A percentile compares a stretch with the other conserved stretches of the same genome.
phyloP scores from a whole-genome alignment of 768 basidiomycete genomes.

The Suillus clintonianus region DNA sequence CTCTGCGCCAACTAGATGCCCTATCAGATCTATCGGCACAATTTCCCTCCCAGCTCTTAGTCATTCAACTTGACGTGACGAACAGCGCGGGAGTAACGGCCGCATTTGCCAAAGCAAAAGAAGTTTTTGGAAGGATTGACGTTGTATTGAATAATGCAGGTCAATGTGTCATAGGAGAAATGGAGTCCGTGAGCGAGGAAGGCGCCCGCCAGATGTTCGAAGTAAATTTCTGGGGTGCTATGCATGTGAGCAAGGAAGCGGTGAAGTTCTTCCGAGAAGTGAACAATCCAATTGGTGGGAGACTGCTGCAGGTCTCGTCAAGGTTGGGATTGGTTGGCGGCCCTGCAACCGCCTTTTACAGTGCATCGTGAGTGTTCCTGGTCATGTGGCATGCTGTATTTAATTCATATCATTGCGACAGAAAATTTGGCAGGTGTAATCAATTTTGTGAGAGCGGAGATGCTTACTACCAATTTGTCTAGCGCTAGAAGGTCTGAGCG shows the following conservation, averaged over 20 bases:
- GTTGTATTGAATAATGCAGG: conserved; percentile 42
- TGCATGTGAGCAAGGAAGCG: conserved; percentile 30
- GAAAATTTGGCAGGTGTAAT: conserved; percentile 5
- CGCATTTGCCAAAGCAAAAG: conserved; percentile 29
- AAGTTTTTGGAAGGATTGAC: conserved; percentile 35
- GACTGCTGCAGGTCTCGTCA: conserved; percentile 41
- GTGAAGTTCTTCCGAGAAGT: conserved; percentile 38
- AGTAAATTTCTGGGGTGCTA: conserved; percentile 37
- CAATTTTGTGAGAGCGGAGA: not conserved
- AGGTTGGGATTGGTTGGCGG: conserved; percentile 27
- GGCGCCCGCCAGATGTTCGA: conserved; percentile 38
- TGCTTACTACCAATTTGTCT: not conserved
- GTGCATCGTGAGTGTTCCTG: conserved; percentile 24
- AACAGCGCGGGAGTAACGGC: conserved; percentile 18
- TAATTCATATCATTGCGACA: not conserved
- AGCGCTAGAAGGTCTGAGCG: conserved; percentile 37
- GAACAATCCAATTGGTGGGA: conserved; percentile 39
- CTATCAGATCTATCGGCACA: conserved; percentile 27
- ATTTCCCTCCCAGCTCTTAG: conserved; percentile 28
- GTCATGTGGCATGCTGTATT: not conserved
- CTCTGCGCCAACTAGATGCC: conserved; percentile 39
- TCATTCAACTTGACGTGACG: conserved; percentile 36
- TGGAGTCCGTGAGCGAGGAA: conserved; percentile 35
- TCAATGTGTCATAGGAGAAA: conserved; percentile 27
- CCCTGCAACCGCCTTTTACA: conserved; percentile 20